Evolutionary conservation across 202 grass and related monocot species (phyloP), one percentile per base, ranked within the genome.

Genomic region (Bolboschoenoplectus hybrid): DNA sequence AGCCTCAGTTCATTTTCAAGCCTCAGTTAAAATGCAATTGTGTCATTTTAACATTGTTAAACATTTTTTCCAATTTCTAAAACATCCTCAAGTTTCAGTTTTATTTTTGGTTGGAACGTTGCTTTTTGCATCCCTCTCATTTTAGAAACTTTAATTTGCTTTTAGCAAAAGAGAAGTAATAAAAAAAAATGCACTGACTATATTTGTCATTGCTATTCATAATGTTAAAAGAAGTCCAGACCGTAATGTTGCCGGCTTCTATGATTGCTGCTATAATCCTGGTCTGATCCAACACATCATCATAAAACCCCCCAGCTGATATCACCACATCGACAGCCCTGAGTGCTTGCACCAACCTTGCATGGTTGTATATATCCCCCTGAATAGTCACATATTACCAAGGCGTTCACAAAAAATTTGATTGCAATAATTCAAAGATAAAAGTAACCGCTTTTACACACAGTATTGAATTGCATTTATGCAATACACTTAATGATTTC

Each of bases 351-450:
- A 87, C 85, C 64, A 87, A 74, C 61, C 78, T 82, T 40, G 49
- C 64, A 43, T 87, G 78, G 53, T 87, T 63, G 56, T 87, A 45
- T 44, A 87, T 56, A 82, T 87, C 85, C 63, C 85, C 85, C 85
- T 86, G 51, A 55, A 38, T 66, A 35, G 58, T 0, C 14, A 61
- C 26, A 26, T 26, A 26, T 26, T 26, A 26, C 26, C 26, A 26
- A 26, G 26, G 26, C 26, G 26, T 26, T 58, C 34, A 35, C 8
- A 40, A 36, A 43, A 78, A 46, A 9, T 71, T 38, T 5, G 2
- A 38, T 10, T 38, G 12, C 13, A 10, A 17, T 26, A 32, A 32
- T 62, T 63, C n/a, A 63, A 63, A 63, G 19, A 3, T 7, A 63
- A 63, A 63, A 0, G 32, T 32, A 9, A 7, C 19, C 19, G n/a